Evolutionary conservation across 2,329 filamentous ascomycete genomes (phyloP).

Genomic region (Alternaria conjuncta): DNA sequence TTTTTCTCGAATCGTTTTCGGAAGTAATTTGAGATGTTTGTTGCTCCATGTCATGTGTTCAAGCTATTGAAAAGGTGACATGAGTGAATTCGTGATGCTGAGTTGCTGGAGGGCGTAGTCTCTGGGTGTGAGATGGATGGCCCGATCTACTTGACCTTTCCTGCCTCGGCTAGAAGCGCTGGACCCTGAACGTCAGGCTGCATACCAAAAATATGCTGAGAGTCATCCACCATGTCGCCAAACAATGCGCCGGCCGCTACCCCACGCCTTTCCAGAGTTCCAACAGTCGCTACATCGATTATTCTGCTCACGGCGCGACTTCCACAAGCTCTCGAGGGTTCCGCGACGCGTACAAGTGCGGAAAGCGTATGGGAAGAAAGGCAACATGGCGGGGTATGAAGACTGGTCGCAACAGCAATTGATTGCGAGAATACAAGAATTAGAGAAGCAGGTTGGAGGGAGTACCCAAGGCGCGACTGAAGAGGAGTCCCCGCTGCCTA

Average conservation of each 20-base stretch:
- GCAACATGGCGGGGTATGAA: conserved; percentile 38
- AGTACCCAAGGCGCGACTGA: neutral
- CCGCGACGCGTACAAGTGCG: conserved; percentile 31
- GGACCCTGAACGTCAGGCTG: conserved; percentile 35
- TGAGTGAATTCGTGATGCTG: neutral
- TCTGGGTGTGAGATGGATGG: neutral
- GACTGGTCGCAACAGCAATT: conserved; percentile 44
- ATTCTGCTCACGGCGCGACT: conserved; percentile 36
- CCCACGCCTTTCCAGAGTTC: conserved; percentile 38
- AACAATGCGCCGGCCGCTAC: conserved; percentile 36
- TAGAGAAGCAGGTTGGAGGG: conserved; percentile 30
- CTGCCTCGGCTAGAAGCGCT: conserved; percentile 14
- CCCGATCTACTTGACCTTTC: neutral
- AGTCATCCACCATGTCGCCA: conserved; percentile 22
- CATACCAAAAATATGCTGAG: conserved; percentile 33
- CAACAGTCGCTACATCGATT: conserved; percentile 32
- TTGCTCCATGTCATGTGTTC: neutral
- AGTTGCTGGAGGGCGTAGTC: neutral
- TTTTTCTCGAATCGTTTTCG: neutral
- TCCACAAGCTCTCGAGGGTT: conserved; percentile 44
- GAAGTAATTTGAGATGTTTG: neutral
- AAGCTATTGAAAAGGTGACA: neutral
- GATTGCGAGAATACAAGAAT: conserved; percentile 42
- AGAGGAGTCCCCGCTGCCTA: conserved; percentile 1
- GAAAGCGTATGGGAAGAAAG: conserved; percentile 13